These are phyloP conservation scores for Phytophthora citricola DNA, from an alignment of 352 stramenopile species.

Conservation along the genomic window DNA sequence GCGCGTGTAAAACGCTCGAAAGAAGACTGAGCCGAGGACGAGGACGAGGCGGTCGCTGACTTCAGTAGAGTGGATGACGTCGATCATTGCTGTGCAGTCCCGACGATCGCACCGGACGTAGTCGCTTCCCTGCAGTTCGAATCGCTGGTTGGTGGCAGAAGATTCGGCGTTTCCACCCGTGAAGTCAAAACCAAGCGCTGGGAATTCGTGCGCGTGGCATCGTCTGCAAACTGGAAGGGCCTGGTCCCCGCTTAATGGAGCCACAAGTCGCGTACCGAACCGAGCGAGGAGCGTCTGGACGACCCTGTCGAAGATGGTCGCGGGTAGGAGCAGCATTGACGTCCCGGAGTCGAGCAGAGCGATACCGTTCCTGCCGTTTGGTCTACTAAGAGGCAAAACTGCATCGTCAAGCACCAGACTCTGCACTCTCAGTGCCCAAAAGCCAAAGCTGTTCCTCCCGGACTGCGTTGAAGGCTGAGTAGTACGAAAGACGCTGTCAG, in stretches of 20 bases:
- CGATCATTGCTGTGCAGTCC: slow-evolving; percentile 32
- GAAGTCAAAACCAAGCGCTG: slow-evolving; percentile 22
- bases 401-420: no score
- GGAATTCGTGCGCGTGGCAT: slow-evolving; percentile 33
- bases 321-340: slow-evolving; percentile 27
- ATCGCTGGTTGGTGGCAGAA: slow-evolving; percentile 5
- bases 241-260: not conserved
- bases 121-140: slow-evolving; percentile 29
- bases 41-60: slow-evolving; percentile 20
- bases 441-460: no score
- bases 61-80: slow-evolving; percentile 21
- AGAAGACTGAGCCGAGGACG: slow-evolving; percentile 33
- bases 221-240: slow-evolving; percentile 13
- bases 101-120: slow-evolving; percentile 32
- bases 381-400: not conserved
- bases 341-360: slow-evolving; percentile 32
- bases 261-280: slow-evolving; percentile 16
- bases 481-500: no score
- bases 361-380: not conserved
- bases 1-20: slow-evolving; percentile 24
- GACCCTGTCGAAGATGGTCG: slow-evolving; percentile 11
- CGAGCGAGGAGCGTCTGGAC: slow-evolving; percentile 10
- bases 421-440: no score
- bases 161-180: not conserved
- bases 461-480: no score